A percentile compares a stretch with the other conserved stretches of the same genome.
phyloP scores from a whole-genome alignment of 129 eudicot genomes.

The Logfia minima region DNA sequence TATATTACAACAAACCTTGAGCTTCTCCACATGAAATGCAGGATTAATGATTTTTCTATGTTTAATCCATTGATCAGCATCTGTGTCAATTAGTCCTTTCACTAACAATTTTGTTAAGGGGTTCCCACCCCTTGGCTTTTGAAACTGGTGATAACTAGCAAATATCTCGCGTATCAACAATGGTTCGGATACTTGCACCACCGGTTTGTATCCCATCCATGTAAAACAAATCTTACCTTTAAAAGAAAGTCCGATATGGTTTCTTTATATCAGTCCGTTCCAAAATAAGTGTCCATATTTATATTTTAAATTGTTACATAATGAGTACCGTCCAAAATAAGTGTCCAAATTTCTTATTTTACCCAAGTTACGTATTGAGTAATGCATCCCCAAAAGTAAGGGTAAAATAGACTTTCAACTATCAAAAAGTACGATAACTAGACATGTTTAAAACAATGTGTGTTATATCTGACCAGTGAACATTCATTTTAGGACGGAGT shows the following conservation, averaged over 20 bases:
- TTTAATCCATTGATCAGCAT: conserved; percentile 44
- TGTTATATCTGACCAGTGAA: no score
- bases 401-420: no score
- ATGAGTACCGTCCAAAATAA: no score
- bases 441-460: no score
- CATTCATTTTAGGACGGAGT: no score
- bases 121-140: conserved; percentile 34
- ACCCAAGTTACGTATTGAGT: no score
- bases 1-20: conserved; percentile 36
- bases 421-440: no score
- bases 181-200: conserved; percentile 37
- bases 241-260: not conserved
- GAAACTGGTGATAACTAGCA: conserved; percentile 26
- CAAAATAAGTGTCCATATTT: no score
- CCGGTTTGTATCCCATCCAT: conserved; percentile 48
- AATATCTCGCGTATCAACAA: conserved; percentile 33
- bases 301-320: no score
- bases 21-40: conserved; percentile 45
- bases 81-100: conserved; percentile 21
- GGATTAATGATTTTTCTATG: conserved; percentile 51
- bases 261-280: no score
- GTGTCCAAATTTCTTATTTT: no score
- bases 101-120: conserved; percentile 27
- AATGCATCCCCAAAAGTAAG: no score
- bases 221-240: conserved; percentile 36